These are phyloP conservation scores for Melanopsichium pennsylvanicum DNA, from an alignment of 1,284 basidiomycete species.

Conservation along the genomic window DNA sequence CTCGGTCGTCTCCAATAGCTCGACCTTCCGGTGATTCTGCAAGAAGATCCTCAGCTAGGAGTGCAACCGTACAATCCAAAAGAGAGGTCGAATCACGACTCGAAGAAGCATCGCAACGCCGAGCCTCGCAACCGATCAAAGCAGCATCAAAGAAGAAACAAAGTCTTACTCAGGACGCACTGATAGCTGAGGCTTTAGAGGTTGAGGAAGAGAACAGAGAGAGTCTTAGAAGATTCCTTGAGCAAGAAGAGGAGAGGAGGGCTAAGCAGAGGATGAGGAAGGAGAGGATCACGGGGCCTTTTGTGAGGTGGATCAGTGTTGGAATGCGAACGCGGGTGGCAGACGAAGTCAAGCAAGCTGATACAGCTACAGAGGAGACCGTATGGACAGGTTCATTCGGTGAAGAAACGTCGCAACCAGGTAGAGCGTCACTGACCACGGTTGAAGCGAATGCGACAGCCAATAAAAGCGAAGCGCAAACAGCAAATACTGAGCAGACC, in stretches of 20 bases:
- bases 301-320: slow-evolving; percentile 77
- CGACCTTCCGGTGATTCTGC: too few species aligned
- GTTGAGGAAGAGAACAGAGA: slow-evolving; percentile 82
- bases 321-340: slow-evolving; percentile 35
- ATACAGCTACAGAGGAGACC: not conserved
- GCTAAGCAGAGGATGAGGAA: slow-evolving; percentile 73
- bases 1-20: too few species aligned
- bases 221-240: slow-evolving; percentile 80
- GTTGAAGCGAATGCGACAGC: too few species aligned
- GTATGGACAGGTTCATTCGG: not conserved
- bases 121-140: slow-evolving; percentile 67
- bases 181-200: slow-evolving; percentile 81
- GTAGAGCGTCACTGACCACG: too few species aligned
- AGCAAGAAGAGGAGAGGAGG: slow-evolving; percentile 80
- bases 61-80: slow-evolving; percentile 56
- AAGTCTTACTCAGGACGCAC: slow-evolving; percentile 76
- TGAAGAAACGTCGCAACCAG: too few species aligned
- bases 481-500: too few species aligned
- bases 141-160: slow-evolving; percentile 34
- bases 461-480: too few species aligned
- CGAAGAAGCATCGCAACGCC: slow-evolving; percentile 73
- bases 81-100: slow-evolving; percentile 55
- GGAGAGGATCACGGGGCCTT: slow-evolving; percentile 74
- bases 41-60: slow-evolving; percentile 28
- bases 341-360: slow-evolving; percentile 9